These are phyloP conservation scores for Euphorbia pulcherrima DNA, from an alignment of 345 rosid species.

Conservation along the genomic window DNA sequence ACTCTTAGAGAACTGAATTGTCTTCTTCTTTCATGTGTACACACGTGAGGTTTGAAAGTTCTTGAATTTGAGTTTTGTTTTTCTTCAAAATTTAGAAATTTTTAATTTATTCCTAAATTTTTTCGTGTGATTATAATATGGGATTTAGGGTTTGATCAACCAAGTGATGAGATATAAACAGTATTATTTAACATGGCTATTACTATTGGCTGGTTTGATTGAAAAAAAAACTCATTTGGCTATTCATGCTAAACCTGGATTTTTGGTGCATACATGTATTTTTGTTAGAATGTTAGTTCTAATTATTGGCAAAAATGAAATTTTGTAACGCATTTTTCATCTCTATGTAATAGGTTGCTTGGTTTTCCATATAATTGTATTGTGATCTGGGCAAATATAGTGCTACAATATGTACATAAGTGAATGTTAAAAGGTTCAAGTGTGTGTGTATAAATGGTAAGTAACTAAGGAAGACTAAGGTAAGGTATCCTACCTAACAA, in stretches of 20 bases:
- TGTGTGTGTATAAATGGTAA: too few species aligned
- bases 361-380: too few species aligned
- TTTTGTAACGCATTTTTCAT: too few species aligned
- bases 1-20: conserved; percentile 23
- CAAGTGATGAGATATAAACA: conserved; percentile 3
- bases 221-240: conserved; percentile 15
- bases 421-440: too few species aligned
- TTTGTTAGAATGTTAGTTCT: too few species aligned
- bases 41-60: conserved; percentile 68
- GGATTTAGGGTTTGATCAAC: conserved; percentile 36
- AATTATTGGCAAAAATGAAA: too few species aligned
- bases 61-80: conserved; percentile 49
- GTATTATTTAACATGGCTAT: conserved; percentile 31
- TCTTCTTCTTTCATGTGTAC: conserved; percentile 42
- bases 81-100: not conserved
- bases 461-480: too few species aligned
- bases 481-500: too few species aligned
- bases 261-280: too few species aligned
- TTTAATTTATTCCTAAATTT: conserved; percentile 16
- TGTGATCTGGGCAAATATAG: not conserved
- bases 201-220: conserved; percentile 24
- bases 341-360: too few species aligned
- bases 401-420: not conserved
- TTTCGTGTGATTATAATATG: conserved; percentile 54
- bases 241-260: too few species aligned